These are phyloP conservation scores for Tetracladium setigerum DNA, from an alignment of 495 filamentous ascomycete species.

Conservation along the genomic window DNA sequence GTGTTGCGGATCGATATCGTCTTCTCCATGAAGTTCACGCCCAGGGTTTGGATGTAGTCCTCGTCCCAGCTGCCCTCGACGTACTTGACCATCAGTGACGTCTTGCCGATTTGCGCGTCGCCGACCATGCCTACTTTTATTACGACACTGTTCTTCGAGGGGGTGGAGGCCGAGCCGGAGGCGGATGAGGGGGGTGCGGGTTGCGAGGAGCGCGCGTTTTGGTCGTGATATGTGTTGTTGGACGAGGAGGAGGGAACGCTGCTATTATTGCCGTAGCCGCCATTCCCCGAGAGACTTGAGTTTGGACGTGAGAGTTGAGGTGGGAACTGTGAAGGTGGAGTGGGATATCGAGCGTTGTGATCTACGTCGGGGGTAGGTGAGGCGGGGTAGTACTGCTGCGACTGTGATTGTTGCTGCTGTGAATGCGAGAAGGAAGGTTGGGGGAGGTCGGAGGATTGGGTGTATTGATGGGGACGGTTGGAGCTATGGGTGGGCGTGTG, in stretches of 20 bases:
- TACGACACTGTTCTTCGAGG: slow-evolving; percentile 57
- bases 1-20: slow-evolving; percentile 98
- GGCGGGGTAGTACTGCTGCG: slow-evolving; percentile 14
- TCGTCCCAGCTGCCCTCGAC: slow-evolving; percentile 99
- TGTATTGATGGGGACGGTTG: slow-evolving; percentile 13
- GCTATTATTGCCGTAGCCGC: slow-evolving; percentile 25
- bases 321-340: slow-evolving; percentile 15
- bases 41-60: slow-evolving; percentile 97
- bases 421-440: no score
- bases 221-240: slow-evolving; percentile 16
- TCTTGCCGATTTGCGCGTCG: slow-evolving; percentile 98
- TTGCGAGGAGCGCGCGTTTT: slow-evolving; percentile 13
- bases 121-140: slow-evolving; percentile 99
- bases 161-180: slow-evolving; percentile 16
- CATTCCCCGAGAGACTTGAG: slow-evolving; percentile 40
- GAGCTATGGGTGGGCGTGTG: slow-evolving; percentile 18
- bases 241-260: neutral
- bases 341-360: slow-evolving; percentile 20
- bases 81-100: slow-evolving; percentile 98
- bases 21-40: slow-evolving; percentile 99
- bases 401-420: neutral
- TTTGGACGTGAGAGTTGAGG: slow-evolving; percentile 31
- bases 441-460: slow-evolving; percentile 20
- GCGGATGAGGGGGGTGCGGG: neutral
- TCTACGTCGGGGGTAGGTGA: slow-evolving; percentile 20